phyloP scores from a whole-genome alignment of 192 early-diverging fungal genomes.

The Lobosporangium transversale region DNA sequence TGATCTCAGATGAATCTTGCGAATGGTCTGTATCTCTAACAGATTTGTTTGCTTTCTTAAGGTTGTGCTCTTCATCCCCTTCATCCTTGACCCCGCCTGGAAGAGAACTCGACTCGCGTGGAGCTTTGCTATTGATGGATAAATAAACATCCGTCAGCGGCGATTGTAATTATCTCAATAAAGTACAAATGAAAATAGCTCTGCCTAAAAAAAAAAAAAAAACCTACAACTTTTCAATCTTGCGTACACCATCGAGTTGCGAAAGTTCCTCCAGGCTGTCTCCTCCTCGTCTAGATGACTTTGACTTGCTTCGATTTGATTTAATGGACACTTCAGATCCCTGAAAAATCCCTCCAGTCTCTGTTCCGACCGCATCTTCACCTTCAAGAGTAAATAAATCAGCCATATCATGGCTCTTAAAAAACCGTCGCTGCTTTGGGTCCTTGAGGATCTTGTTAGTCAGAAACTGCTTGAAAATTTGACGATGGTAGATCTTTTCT shows the following conservation, averaged over 20 bases:
- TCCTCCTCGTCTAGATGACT: conserved; percentile 16
- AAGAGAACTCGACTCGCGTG: conserved; percentile 39
- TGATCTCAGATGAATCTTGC: conserved; percentile 51
- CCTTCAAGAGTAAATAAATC: conserved; percentile 86
- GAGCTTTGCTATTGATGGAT: conserved; percentile 22
- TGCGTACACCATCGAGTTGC: conserved; percentile 23
- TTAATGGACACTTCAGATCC: conserved; percentile 69
- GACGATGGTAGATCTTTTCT: conserved; percentile 96
- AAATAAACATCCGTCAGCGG: background rate
- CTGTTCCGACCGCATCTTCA: conserved; percentile 67
- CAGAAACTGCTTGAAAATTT: conserved; percentile 97
- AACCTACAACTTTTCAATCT: conserved; percentile 34
- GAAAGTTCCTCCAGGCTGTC: conserved; percentile 35
- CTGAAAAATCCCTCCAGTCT: conserved; percentile 88
- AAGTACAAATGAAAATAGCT: conserved; percentile 2
- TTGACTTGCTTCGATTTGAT: conserved; percentile 18
- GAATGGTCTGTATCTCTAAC: background rate
- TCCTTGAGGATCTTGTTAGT: conserved; percentile 96
- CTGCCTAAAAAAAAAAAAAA: background rate
- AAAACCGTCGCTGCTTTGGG: conserved; percentile 89
- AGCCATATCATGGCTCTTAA: conserved; percentile 83
- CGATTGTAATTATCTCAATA: background rate
- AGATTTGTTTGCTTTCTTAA: background rate
- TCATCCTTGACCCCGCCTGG: conserved; percentile 32
- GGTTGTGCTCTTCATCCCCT: conserved; percentile 27